Conservation (phyloP, 208 protist genomes). For the Leishmania lainsoni region DNA sequence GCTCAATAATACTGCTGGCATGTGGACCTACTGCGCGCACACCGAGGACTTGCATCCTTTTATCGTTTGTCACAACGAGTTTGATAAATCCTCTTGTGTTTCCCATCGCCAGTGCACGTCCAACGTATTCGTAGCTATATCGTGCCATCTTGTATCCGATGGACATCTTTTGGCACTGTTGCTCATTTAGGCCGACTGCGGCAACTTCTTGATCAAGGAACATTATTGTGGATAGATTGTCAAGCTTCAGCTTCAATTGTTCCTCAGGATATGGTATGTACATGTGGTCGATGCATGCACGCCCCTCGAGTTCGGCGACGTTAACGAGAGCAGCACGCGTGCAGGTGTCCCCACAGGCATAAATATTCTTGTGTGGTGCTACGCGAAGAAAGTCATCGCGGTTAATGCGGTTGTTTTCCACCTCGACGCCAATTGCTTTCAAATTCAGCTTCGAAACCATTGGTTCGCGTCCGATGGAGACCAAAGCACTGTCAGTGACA, state of each 20-base stretch:
- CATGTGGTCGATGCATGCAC: conserved; percentile 84
- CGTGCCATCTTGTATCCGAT: conserved; percentile 88
- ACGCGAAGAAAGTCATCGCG: conserved; percentile 75
- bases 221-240: conserved; percentile 94
- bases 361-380: conserved; percentile 81
- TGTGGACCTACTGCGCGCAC: conserved; percentile 88
- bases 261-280: conserved; percentile 74
- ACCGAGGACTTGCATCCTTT: conserved; percentile 88
- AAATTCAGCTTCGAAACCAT: conserved; percentile 58
- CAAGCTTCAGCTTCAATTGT: conserved; percentile 60
- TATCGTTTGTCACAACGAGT: conserved; percentile 89
- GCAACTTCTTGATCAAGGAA: conserved; percentile 93
- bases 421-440: conserved; percentile 52
- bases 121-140: conserved; percentile 89
- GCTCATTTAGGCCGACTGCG: conserved; percentile 88
- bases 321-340: conserved; percentile 85
- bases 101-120: conserved; percentile 85
- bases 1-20: conserved; percentile 88
- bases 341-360: conserved; percentile 84
- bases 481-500: conserved; percentile 77
- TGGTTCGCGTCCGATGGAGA: conserved; percentile 89
- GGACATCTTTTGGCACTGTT: conserved; percentile 69
- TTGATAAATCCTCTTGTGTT: conserved; percentile 91
- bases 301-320: conserved; percentile 84
- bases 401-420: conserved; percentile 43